phyloP scores from a whole-genome alignment of 148 eudicot species.

The Fagopyrum homotropicum region DNA sequence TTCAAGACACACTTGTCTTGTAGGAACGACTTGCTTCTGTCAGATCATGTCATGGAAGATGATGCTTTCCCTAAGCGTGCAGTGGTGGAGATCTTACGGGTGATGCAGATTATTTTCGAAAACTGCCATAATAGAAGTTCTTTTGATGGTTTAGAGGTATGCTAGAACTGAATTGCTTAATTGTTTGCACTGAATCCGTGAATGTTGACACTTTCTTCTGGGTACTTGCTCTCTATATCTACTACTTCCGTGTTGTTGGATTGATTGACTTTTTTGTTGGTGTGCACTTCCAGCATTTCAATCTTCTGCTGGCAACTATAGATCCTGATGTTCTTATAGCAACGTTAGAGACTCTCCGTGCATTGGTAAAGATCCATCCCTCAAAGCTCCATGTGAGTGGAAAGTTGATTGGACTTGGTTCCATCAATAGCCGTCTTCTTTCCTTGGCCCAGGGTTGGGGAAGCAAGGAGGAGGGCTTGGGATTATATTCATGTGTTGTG shows the following conservation, averaged over 20 bases:
- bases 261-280: not conserved
- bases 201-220: not conserved
- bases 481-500: conserved; percentile 80
- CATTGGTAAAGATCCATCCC: conserved; percentile 80
- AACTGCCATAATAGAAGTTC: conserved; percentile 90
- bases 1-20: conserved; percentile 66
- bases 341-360: conserved; percentile 75
- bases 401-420: conserved; percentile 83
- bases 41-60: conserved; percentile 53
- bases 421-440: conserved; percentile 75
- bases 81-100: conserved; percentile 78
- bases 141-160: conserved; percentile 82
- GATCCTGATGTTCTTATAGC: conserved; percentile 90
- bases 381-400: conserved; percentile 90
- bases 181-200: not conserved
- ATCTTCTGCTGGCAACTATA: conserved; percentile 84
- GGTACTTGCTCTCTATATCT: not conserved
- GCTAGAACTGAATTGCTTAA: conserved; percentile 6
- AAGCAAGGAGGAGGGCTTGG: conserved; percentile 98
- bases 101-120: conserved; percentile 83
- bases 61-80: conserved; percentile 74
- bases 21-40: conserved; percentile 79
- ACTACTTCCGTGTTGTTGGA: not conserved
- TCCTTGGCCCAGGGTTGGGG: conserved; percentile 99
- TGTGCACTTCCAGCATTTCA: conserved; percentile 66